These are phyloP conservation scores for Beauveria varroae DNA, from an alignment of 2,329 filamentous ascomycete species.

Conservation along the genomic window DNA sequence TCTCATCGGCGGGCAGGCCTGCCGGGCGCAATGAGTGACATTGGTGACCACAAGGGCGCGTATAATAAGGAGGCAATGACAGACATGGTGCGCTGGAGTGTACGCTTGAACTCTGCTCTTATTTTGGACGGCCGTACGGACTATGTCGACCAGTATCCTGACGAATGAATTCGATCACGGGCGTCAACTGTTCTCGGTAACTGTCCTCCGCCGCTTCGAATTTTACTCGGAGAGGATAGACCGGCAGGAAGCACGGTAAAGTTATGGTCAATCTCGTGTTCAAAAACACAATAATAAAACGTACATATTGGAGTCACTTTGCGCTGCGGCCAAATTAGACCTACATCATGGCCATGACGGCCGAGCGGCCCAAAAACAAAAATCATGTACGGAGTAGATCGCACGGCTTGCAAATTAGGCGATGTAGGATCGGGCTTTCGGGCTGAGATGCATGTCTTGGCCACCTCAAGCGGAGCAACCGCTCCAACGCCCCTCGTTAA, in stretches of 20 bases:
- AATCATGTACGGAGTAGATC: background rate
- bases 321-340: too few relatives aligned
- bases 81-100: conserved; percentile 31
- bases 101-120: conserved; percentile 31
- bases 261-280: too few relatives aligned
- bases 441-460: background rate
- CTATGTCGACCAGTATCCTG: conserved; percentile 18
- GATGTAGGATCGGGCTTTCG: background rate
- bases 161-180: background rate
- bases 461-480: background rate
- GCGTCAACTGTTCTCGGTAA: background rate
- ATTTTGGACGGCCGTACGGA: conserved; percentile 27
- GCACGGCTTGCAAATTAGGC: background rate
- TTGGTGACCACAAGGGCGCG: conserved; percentile 24
- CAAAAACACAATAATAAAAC: too few relatives aligned
- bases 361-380: background rate
- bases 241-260: too few relatives aligned
- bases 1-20: conserved; percentile 34
- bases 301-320: too few relatives aligned
- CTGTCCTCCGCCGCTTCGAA: too few relatives aligned
- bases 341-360: too few relatives aligned
- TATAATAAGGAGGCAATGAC: conserved; percentile 24
- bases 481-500: background rate
- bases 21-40: conserved; percentile 27
- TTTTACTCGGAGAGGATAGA: too few relatives aligned